Percentiles rank a stretch among this genome's conserved stretches.
These are phyloP conservation scores for Zymoseptoria pseudotritici DNA, from an alignment of 2,329 filamentous ascomycete species.

Conservation along the genomic window DNA sequence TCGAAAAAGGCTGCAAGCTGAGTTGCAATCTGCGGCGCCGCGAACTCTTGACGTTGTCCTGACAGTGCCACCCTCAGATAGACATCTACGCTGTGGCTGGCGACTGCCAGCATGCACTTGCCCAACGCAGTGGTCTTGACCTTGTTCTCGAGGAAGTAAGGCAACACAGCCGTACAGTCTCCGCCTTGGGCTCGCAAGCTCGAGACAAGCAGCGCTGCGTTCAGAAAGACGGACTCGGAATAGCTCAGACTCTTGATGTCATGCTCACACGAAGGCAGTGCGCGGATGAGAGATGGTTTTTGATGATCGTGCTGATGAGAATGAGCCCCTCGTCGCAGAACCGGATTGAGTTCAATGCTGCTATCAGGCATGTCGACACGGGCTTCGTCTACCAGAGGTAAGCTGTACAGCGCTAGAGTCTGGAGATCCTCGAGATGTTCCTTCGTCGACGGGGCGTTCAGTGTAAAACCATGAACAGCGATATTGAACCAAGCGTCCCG, in stretches of 20 bases:
- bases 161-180: conserved; percentile 80
- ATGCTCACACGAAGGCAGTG: conserved; percentile 67
- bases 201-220: conserved; percentile 83
- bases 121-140: conserved; percentile 56
- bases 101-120: conserved; percentile 56
- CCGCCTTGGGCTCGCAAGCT: conserved; percentile 78
- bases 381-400: conserved; percentile 79
- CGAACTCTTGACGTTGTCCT: conserved; percentile 67
- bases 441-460: conserved; percentile 64
- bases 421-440: conserved; percentile 70
- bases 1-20: conserved; percentile 82
- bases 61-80: conserved; percentile 71
- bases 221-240: conserved; percentile 83
- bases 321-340: conserved; percentile 78
- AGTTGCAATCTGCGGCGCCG: conserved; percentile 81
- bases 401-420: conserved; percentile 77
- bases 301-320: conserved; percentile 70
- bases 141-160: conserved; percentile 91
- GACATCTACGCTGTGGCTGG: conserved; percentile 63
- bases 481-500: conserved; percentile 98
- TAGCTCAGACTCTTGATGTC: conserved; percentile 82
- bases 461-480: conserved; percentile 81
- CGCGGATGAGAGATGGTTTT: conserved; percentile 66
- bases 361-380: conserved; percentile 86
- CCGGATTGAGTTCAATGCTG: conserved; percentile 92